Conservation (phyloP, 345 rosid genomes). For the Dimocarpus longan region DNA sequence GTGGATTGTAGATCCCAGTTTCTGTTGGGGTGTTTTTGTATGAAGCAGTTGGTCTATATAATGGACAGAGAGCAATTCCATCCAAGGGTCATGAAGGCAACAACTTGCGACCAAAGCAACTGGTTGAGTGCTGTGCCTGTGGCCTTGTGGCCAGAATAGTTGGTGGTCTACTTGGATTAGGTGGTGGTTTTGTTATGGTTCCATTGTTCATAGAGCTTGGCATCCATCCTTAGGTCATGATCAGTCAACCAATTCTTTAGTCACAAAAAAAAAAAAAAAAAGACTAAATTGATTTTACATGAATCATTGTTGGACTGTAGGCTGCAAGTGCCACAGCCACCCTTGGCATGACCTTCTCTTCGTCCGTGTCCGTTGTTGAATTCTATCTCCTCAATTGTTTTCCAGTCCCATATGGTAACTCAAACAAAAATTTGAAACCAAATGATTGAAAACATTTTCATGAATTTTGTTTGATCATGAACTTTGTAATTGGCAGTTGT, state of each 20-base stretch:
- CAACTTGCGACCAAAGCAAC: slow-evolving; percentile 22
- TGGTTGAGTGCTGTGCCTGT: slow-evolving; percentile 21
- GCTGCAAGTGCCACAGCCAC: slow-evolving; percentile 30
- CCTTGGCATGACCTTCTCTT: slow-evolving; percentile 28
- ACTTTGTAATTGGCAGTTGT: slow-evolving; percentile 6
- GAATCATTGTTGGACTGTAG: neutral
- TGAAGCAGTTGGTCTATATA: slow-evolving; percentile 43
- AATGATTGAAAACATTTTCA: neutral
- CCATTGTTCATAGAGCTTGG: slow-evolving; percentile 50
- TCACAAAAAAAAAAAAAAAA: too few relatives aligned
- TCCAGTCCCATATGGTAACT: slow-evolving; percentile 22
- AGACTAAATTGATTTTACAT: neutral
- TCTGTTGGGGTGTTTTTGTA: slow-evolving; percentile 24
- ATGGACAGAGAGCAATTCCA: slow-evolving; percentile 41
- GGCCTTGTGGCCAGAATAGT: slow-evolving; percentile 38
- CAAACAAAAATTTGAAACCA: too few relatives aligned
- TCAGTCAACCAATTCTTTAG: too few relatives aligned
- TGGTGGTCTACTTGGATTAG: slow-evolving; percentile 47
- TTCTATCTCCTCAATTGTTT: slow-evolving; percentile 30
- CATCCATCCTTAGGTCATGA: slow-evolving; percentile 40
- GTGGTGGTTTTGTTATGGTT: slow-evolving; percentile 48
- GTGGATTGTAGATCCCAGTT: slow-evolving; percentile 31
- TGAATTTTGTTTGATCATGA: neutral
- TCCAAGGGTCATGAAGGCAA: slow-evolving; percentile 42
- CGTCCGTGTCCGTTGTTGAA: slow-evolving; percentile 30